Evolutionary conservation across 208 protist genomes (phyloP).

Genomic region (Trypanosoma melophagium): DNA sequence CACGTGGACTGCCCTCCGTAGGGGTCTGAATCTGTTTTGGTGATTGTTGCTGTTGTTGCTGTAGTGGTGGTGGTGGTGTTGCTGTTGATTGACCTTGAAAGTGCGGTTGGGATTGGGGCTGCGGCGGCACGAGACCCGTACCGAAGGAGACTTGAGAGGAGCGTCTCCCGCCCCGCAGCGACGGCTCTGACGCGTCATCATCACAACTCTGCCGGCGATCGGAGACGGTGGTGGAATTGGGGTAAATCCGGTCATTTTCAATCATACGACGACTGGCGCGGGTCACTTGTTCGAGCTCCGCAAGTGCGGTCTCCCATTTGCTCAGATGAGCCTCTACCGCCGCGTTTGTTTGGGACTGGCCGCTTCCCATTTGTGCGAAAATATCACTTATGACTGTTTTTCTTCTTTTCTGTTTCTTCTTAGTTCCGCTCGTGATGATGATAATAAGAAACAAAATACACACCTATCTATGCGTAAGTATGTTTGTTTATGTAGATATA

Average conservation of each 20-base stretch:
- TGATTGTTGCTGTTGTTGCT: neutral
- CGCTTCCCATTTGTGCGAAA: conserved; percentile 51
- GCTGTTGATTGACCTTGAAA: no score
- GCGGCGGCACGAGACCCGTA: conserved; percentile 29
- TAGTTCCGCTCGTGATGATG: neutral
- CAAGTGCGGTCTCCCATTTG: conserved; percentile 70
- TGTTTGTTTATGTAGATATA: no score
- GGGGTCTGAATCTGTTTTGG: conserved; percentile 5
- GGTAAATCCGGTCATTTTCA: conserved; percentile 69
- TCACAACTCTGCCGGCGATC: conserved; percentile 20
- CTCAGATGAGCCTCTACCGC: conserved; percentile 67
- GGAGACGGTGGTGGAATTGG: conserved; percentile 8
- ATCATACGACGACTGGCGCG: conserved; percentile 44
- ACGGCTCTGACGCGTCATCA: conserved; percentile 27
- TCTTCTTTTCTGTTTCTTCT: neutral
- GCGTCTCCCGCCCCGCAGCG: conserved; percentile 27
- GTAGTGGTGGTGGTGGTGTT: neutral
- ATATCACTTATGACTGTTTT: neutral
- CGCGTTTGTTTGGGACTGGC: conserved; percentile 29
- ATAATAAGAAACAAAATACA: no score
- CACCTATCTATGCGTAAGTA: no score
- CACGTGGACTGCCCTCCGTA: neutral
- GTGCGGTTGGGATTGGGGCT: neutral
- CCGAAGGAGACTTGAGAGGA: conserved; percentile 79
- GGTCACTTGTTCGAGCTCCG: conserved; percentile 63